phyloP scores from a whole-genome alignment of 2,329 filamentous ascomycete genomes.

The Alternaria conjuncta region DNA sequence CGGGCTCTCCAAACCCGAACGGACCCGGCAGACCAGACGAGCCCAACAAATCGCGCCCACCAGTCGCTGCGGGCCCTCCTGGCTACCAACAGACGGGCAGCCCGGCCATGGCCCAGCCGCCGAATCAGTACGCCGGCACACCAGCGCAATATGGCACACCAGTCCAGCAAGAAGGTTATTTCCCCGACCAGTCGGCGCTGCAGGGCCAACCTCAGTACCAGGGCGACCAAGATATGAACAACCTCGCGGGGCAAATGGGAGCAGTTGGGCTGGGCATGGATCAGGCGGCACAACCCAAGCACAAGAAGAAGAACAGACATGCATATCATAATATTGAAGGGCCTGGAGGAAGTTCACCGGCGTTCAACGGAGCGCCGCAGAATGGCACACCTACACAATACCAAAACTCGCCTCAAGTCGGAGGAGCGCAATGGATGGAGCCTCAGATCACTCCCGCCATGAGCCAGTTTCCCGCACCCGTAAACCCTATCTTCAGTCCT shows the following conservation, averaged over 20 bases:
- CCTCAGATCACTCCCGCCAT: conserved; percentile 54
- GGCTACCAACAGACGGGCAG: conserved; percentile 54
- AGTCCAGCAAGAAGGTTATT: conserved; percentile 51
- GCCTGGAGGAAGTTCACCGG: conserved; percentile 67
- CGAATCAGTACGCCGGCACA: conserved; percentile 41
- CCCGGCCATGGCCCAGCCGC: conserved; percentile 32
- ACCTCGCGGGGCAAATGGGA: conserved; percentile 37
- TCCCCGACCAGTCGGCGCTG: conserved; percentile 46
- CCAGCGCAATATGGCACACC: conserved; percentile 36
- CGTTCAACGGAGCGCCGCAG: conserved; percentile 72
- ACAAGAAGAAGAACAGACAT: conserved; percentile 94
- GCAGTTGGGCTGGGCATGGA: conserved; percentile 34
- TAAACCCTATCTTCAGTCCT: conserved; percentile 61
- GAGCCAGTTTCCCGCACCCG: conserved; percentile 67
- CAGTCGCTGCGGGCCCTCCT: conserved; percentile 52
- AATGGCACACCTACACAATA: conserved; percentile 64
- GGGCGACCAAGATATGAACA: conserved; percentile 43
- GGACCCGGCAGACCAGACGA: conserved; percentile 39
- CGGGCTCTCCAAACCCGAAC: conserved; percentile 37
- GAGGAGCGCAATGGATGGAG: conserved; percentile 50
- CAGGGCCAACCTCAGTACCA: conserved; percentile 28
- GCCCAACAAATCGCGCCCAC: conserved; percentile 46
- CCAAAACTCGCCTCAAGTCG: conserved; percentile 40
- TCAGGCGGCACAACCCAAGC: conserved; percentile 56
- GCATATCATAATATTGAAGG: conserved; percentile 88